Evolutionary conservation across 139 green algal species (phyloP).

Genomic region (Tetraselmis chui): DNA sequence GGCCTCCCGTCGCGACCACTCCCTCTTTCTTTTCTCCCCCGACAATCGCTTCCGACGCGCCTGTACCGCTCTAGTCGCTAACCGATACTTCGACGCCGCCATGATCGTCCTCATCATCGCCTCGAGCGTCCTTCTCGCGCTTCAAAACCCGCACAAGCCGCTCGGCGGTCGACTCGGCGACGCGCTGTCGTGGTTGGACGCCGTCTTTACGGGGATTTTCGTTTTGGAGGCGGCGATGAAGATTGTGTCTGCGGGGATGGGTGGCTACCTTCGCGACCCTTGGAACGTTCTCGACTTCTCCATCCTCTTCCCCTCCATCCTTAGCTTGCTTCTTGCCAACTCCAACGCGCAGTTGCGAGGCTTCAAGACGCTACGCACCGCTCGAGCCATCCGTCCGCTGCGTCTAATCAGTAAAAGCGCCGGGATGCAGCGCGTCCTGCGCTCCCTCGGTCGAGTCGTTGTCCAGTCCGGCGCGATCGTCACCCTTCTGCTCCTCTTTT

Average conservation of each 20-base stretch:
- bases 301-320: not conserved
- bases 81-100: slow-evolving; percentile 3
- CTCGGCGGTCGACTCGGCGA: not conserved
- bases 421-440: slow-evolving; percentile 7
- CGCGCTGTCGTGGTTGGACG: not conserved
- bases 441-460: not conserved
- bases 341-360: not conserved
- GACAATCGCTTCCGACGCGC: not conserved
- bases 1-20: not conserved
- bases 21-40: not conserved
- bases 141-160: not conserved
- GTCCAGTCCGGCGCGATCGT: not conserved
- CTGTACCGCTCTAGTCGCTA: not conserved
- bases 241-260: not conserved
- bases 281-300: slow-evolving; percentile 13
- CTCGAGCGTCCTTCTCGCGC: slow-evolving; percentile 1
- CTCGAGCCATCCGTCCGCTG: slow-evolving; percentile 3
- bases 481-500: slow-evolving; percentile 3
- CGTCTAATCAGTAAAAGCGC: not conserved
- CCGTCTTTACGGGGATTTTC: not conserved
- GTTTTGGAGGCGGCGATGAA: not conserved
- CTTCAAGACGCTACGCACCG: slow-evolving; percentile 1
- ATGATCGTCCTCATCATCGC: slow-evolving; percentile 6
- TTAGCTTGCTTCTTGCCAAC: not conserved
- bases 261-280: not conserved